These are phyloP conservation scores for Sphaerostilbella broomeana DNA, from an alignment of 2,329 filamentous ascomycete species.

Conservation along the genomic window DNA sequence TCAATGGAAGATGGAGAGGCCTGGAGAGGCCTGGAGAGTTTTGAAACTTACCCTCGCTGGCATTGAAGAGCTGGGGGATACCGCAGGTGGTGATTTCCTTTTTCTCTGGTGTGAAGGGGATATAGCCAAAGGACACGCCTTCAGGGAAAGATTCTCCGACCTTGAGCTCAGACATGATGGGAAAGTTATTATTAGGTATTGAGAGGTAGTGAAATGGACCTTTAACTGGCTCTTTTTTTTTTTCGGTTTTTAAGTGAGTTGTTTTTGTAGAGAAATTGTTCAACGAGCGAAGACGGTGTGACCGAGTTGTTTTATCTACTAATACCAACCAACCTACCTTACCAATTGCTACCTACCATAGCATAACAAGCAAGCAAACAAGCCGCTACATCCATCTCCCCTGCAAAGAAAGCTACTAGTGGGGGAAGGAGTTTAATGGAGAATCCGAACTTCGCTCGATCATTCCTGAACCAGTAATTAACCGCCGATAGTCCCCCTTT, in stretches of 20 bases:
- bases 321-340: no score
- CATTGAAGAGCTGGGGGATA: slow-evolving; percentile 69
- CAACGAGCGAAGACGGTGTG: not conserved
- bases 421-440: no score
- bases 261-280: not conserved
- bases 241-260: not conserved
- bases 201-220: no score
- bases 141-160: slow-evolving; percentile 78
- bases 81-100: slow-evolving; percentile 69
- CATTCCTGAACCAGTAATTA: no score
- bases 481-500: no score
- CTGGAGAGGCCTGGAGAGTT: not conserved
- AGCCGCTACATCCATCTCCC: no score
- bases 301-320: no score
- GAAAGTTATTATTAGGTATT: no score
- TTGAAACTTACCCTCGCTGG: slow-evolving; percentile 56
- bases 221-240: not conserved
- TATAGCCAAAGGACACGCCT: slow-evolving; percentile 76
- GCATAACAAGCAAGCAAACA: no score
- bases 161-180: slow-evolving; percentile 58
- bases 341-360: no score
- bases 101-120: slow-evolving; percentile 66
- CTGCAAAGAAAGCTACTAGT: no score
- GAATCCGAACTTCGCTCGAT: no score
- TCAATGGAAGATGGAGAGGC: not conserved